Conservation (phyloP, 2,329 filamentous ascomycete genomes). For the Claviceps sp. region DNA sequence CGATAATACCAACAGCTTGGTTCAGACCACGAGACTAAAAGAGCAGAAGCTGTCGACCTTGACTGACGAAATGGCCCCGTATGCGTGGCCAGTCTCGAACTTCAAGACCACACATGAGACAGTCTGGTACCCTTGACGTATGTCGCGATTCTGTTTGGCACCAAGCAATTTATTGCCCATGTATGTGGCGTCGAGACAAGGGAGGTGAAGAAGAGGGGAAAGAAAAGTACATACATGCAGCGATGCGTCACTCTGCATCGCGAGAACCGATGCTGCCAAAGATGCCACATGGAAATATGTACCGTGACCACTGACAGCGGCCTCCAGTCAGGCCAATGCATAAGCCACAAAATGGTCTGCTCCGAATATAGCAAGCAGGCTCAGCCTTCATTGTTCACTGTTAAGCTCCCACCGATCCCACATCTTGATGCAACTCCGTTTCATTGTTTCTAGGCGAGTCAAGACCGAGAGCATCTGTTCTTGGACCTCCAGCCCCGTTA, state of each 20-base stretch:
- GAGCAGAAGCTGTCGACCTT: no score
- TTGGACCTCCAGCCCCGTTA: background rate
- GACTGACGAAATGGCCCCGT: no score
- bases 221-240: background rate
- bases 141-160: background rate
- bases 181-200: background rate
- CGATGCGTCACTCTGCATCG: background rate
- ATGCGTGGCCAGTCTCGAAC: no score
- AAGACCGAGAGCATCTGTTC: background rate
- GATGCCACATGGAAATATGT: background rate
- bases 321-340: background rate
- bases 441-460: background rate
- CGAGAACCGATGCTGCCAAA: background rate
- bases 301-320: background rate
- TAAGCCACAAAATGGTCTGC: background rate
- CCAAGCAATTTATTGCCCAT: background rate
- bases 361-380: no score
- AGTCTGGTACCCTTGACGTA: background rate
- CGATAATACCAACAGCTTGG: no score
- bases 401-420: background rate
- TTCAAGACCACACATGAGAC: no score
- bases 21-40: no score
- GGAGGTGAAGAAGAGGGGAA: background rate
- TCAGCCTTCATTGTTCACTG: no score
- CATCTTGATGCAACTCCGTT: background rate